Evolutionary conservation across 345 rosid species (phyloP), one percentile per base, ranked within the genome.

Genomic region (Sisymbrium altissimum): DNA sequence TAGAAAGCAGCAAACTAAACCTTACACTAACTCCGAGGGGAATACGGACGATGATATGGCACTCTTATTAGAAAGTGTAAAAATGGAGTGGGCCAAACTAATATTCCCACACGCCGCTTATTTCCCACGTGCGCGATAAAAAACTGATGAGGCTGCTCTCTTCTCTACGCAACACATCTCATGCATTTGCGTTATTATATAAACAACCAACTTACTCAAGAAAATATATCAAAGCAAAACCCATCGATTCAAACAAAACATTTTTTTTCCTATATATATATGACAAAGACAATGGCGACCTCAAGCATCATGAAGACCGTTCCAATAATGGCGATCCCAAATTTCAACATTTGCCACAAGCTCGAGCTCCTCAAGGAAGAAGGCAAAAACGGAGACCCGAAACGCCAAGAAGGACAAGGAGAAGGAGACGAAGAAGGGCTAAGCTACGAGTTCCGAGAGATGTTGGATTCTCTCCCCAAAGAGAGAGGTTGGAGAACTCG

Each of bases 401-500:
- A 62, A 43, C 21, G 14, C 60, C 50, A 39, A 61, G 69, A 65
- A 7, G 83, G 43, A 44, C 84, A 71, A 54, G 83, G 43, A 44
- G 85, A 71, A 54, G 69, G 64, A 61, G 67, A 25, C 41, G 54
- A 68, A 3, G 85, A 80, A 61, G 71, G 52, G 53, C 32, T 78
- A 27, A 83, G 81, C 82, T 43, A 70, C 9, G 92, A 87, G 76
- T 89, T 84, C 73, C 81, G 46, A 66, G 79, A 82, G 59, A 54
- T 92, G 67, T 70, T 89, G 6, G 81, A 69, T 29, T 72, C 86
- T 54, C 88, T 89, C 52, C 97, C 91, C 0, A 82, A 27, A 45
- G 87, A 85, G 62, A 83, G 70, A 70, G 94, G 94, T 4, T 92
- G 94, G 92, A 77, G 92, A 77, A 86, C 94, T 50, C 80, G 78